A percentile compares a stretch with the other conserved stretches of the same genome.
Evolutionary conservation across 2,329 filamentous ascomycete species (phyloP).

Genomic region (Paracamarosporium sp.): DNA sequence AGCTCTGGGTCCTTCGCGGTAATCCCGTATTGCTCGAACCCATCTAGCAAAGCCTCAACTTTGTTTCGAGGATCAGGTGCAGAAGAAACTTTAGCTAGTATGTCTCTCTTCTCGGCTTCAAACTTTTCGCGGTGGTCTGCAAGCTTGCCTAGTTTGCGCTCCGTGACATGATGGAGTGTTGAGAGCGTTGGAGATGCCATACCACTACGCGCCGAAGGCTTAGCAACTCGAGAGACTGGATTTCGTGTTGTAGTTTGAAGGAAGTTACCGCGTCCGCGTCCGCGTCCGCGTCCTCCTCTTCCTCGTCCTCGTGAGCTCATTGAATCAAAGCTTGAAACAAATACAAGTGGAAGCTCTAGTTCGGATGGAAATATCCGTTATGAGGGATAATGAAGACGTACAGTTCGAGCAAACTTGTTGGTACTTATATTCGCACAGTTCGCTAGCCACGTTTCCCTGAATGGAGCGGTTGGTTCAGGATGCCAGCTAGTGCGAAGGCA

Average conservation of each 20-base stretch:
- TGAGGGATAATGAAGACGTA: background rate
- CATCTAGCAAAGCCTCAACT: slow-evolving; percentile 26
- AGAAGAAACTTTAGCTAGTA: slow-evolving; percentile 18
- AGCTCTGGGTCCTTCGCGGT: slow-evolving; percentile 15
- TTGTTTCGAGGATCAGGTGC: slow-evolving; percentile 16
- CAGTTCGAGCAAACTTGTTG: too few species aligned
- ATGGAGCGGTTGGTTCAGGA: too few species aligned
- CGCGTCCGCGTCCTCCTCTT: background rate
- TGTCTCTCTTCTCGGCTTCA: slow-evolving; percentile 23
- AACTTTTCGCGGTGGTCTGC: slow-evolving; percentile 26
- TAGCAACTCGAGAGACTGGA: background rate
- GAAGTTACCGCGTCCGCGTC: background rate
- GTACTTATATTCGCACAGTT: too few species aligned
- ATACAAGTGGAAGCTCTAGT: background rate
- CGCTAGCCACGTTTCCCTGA: too few species aligned
- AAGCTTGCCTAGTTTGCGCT: slow-evolving; percentile 32
- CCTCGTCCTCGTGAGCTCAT: background rate
- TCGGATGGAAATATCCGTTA: background rate
- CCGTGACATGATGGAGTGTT: slow-evolving; percentile 34
- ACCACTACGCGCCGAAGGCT: background rate
- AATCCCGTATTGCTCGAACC: slow-evolving; percentile 26
- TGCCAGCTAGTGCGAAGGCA: background rate
- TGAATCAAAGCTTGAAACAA: background rate
- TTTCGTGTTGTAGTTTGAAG: background rate
- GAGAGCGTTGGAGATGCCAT: slow-evolving; percentile 27